A percentile compares a stretch with the other conserved stretches of the same genome.
Conservation (phyloP, 169 alveolate genomes). For the Eimeria necatrix region DNA sequence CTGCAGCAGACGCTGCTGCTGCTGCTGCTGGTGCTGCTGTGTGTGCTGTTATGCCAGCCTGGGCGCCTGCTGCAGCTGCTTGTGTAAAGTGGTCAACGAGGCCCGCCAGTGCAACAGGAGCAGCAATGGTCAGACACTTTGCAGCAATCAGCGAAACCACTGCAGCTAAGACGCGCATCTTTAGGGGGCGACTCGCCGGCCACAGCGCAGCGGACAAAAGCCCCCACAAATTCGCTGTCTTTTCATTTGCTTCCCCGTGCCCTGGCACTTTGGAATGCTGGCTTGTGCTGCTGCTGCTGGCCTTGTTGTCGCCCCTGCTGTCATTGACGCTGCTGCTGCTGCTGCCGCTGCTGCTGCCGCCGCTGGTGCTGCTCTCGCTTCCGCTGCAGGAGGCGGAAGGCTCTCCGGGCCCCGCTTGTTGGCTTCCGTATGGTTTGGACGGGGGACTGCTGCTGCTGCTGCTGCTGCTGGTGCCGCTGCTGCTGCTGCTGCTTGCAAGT, state of each 20-base stretch:
- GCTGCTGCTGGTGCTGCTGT: conserved; percentile 47
- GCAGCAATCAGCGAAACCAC: conserved; percentile 77
- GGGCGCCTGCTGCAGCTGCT: conserved; percentile 46
- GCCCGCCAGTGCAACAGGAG: conserved; percentile 83
- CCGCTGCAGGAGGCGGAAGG: not conserved
- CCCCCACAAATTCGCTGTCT: conserved; percentile 17
- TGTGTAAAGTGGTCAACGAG: conserved; percentile 80
- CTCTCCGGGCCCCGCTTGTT: not conserved
- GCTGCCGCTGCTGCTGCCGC: conserved; percentile 5
- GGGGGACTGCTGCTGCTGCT: not conserved
- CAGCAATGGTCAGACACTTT: conserved; percentile 85
- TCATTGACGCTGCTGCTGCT: not conserved
- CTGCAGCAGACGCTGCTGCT: conserved; percentile 35
- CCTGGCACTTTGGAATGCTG: not conserved
- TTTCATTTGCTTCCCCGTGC: not conserved
- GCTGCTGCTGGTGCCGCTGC: conserved; percentile 14
- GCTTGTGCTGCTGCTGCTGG: conserved; percentile 1
- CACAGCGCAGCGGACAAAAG: conserved; percentile 71
- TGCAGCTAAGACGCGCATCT: conserved; percentile 60
- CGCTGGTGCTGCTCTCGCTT: not conserved
- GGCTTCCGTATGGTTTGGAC: not conserved
- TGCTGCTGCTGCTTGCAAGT: not conserved
- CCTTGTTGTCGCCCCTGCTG: not conserved
- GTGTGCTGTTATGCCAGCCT: not conserved
- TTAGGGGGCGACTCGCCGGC: conserved; percentile 58